These are phyloP conservation scores for Amauroascus verrucosus DNA, from an alignment of 2,329 filamentous ascomycete species.

Conservation along the genomic window DNA sequence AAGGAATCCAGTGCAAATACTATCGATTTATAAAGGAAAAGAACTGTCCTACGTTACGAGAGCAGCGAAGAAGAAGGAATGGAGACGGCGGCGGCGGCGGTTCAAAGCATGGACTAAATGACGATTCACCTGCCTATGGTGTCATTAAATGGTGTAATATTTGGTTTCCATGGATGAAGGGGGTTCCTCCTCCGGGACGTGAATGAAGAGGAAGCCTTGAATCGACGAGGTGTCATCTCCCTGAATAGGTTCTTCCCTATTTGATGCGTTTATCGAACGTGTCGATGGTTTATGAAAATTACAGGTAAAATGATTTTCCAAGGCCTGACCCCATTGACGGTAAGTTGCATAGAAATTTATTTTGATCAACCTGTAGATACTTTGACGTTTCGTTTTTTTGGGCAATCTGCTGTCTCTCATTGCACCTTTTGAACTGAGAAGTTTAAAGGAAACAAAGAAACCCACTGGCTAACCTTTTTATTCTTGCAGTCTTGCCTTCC, in stretches of 20 bases:
- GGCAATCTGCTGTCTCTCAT: no score
- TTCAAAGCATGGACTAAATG: conserved; percentile 6
- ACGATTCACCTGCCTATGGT: conserved; percentile 30
- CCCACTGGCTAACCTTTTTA: no score
- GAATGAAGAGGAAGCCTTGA: conserved; percentile 14
- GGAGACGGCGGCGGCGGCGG: conserved; percentile 8
- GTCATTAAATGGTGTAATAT: conserved; percentile 32
- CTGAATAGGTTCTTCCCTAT: neutral
- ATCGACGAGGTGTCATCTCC: neutral
- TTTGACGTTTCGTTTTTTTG: no score
- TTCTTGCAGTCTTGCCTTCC: no score
- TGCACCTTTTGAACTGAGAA: no score
- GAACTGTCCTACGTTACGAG: conserved; percentile 36
- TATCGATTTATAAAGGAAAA: conserved; percentile 41
- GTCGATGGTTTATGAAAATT: conserved; percentile 1
- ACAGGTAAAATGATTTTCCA: neutral
- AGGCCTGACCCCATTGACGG: no score
- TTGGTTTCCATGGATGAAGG: conserved; percentile 38
- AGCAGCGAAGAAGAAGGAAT: conserved; percentile 26
- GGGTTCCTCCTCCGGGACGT: conserved; percentile 16
- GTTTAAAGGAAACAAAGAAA: no score
- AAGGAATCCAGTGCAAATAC: conserved; percentile 42
- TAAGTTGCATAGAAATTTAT: neutral
- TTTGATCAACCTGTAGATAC: no score
- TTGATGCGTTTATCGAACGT: neutral